phyloP scores from a whole-genome alignment of 192 early-diverging fungal genomes.

The Umbelopsis ramanniana region DNA sequence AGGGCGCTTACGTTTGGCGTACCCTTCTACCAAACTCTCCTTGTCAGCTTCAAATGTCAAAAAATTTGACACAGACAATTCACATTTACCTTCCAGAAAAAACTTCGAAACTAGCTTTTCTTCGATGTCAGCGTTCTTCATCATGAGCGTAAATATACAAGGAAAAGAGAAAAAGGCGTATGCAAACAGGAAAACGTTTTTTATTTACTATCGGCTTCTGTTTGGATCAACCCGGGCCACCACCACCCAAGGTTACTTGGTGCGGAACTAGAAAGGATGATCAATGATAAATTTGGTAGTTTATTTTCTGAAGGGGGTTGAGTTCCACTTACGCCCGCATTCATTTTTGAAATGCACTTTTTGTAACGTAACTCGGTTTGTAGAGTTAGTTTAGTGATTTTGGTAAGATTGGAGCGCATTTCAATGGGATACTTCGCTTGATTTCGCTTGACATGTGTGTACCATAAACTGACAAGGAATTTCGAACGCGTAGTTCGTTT shows the following conservation, averaged over 20 bases:
- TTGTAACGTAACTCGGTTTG: no score
- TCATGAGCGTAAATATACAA: background rate
- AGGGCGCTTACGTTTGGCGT: background rate
- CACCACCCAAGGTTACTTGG: background rate
- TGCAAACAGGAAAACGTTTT: background rate
- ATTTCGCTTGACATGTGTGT: background rate
- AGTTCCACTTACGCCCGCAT: background rate
- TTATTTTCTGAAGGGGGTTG: background rate
- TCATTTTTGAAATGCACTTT: no score
- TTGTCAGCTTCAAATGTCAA: background rate
- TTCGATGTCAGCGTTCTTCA: constrained; percentile 7
- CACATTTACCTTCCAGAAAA: constrained; percentile 13
- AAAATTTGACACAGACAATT: background rate
- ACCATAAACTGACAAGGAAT: background rate
- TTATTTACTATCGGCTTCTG: background rate
- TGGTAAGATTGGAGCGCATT: background rate
- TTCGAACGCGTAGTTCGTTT: background rate
- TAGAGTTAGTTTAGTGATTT: no score
- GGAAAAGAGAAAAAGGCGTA: constrained; percentile 1
- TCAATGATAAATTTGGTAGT: background rate
- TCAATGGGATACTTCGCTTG: background rate
- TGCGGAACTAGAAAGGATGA: background rate
- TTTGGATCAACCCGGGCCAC: background rate
- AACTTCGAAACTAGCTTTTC: constrained; percentile 24
- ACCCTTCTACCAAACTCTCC: background rate